Evolutionary conservation across 352 stramenopile genomes (phyloP).

Genomic region (Thalassiosira pacifica): DNA sequence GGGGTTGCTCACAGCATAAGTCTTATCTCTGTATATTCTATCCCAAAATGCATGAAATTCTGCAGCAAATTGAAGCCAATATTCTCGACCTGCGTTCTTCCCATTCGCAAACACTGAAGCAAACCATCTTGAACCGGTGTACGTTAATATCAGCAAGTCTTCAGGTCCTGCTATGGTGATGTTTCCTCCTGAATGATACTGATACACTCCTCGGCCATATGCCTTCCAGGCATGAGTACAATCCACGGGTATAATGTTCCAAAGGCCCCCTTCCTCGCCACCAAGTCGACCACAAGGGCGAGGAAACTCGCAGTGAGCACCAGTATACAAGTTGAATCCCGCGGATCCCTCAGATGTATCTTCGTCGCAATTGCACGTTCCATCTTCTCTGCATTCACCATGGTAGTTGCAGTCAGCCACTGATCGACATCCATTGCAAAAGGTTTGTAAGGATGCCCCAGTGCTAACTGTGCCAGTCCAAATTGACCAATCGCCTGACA

Average conservation of each 20-base stretch:
- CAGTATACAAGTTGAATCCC: background rate
- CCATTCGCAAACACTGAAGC: background rate
- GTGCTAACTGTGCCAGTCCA: constrained; percentile 39
- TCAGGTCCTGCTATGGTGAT: background rate
- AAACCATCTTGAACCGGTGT: constrained; percentile 11
- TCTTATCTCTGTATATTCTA: constrained; percentile 24
- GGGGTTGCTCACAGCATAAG: constrained; percentile 28
- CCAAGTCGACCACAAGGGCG: background rate
- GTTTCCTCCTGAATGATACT: background rate
- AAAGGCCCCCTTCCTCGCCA: background rate
- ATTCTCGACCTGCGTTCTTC: background rate
- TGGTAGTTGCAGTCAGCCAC: constrained; percentile 49
- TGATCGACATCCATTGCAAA: constrained; percentile 37
- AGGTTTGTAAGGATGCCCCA: background rate
- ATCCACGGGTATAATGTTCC: background rate
- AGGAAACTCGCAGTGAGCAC: background rate
- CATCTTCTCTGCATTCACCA: constrained; percentile 4
- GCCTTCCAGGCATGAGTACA: background rate
- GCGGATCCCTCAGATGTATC: too few species aligned
- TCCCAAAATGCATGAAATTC: constrained; percentile 47
- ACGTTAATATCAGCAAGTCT: background rate
- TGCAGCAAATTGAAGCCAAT: background rate
- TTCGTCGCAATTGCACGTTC: background rate
- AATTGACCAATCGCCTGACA: constrained; percentile 33
- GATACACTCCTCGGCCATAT: constrained; percentile 1